Evolutionary conservation across 2,329 filamentous ascomycete species (phyloP).

Genomic region (Neopestalotiopsis sp.): DNA sequence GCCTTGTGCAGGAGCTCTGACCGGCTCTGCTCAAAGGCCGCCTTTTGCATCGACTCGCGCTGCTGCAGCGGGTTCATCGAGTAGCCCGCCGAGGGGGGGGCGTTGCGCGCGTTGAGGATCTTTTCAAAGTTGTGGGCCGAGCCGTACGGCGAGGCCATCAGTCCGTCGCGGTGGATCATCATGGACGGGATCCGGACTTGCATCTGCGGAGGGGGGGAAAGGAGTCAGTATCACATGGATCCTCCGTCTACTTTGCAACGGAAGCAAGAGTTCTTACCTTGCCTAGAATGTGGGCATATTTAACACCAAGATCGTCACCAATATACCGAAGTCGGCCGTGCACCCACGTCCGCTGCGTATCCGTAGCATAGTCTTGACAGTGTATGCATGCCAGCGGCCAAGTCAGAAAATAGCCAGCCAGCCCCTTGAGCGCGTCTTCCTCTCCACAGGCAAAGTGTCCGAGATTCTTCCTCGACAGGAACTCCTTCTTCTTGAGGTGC

Average conservation of each 20-base stretch:
- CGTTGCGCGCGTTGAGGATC: slow-evolving; percentile 46
- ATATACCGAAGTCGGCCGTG: slow-evolving; percentile 60
- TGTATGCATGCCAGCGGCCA: slow-evolving; percentile 63
- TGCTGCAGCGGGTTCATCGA: slow-evolving; percentile 52
- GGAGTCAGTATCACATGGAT: background rate
- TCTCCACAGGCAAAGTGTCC: slow-evolving; percentile 56
- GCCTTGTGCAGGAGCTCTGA: slow-evolving; percentile 48
- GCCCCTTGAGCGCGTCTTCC: slow-evolving; percentile 55
- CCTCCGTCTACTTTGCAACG: too few species aligned
- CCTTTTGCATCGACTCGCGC: slow-evolving; percentile 52
- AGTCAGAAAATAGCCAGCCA: slow-evolving; percentile 64
- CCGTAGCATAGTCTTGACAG: slow-evolving; percentile 64
- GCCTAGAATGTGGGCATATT: slow-evolving; percentile 61
- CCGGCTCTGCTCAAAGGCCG: slow-evolving; percentile 49
- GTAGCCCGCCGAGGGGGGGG: slow-evolving; percentile 42
- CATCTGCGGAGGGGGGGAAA: slow-evolving; percentile 45
- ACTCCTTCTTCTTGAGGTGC: slow-evolving; percentile 53
- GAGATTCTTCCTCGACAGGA: slow-evolving; percentile 46
- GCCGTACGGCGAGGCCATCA: slow-evolving; percentile 52
- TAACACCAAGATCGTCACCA: slow-evolving; percentile 60
- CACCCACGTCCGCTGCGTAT: slow-evolving; percentile 62
- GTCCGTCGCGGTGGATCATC: slow-evolving; percentile 61
- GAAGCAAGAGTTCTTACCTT: slow-evolving; percentile 47
- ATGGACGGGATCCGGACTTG: slow-evolving; percentile 66
- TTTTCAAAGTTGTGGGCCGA: slow-evolving; percentile 50